These are phyloP conservation scores for Choricystis sp. DNA, from an alignment of 139 green algal genomes.

Conservation along the genomic window DNA sequence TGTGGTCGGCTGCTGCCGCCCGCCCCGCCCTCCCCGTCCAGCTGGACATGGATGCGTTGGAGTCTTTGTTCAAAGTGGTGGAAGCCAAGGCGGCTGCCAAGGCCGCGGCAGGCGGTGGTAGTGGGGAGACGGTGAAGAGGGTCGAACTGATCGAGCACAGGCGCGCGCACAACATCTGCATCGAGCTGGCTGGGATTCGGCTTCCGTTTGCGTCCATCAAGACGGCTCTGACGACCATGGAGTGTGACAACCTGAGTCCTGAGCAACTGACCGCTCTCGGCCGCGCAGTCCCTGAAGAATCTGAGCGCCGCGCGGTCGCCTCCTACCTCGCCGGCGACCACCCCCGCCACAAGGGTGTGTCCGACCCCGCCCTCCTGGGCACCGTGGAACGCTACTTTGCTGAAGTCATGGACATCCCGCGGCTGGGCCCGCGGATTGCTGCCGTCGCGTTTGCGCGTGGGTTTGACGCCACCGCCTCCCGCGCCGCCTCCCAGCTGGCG, in stretches of 20 bases:
- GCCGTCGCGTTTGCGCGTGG: conserved; percentile 45
- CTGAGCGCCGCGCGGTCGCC: conserved; percentile 36
- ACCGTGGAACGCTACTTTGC: conserved; percentile 64
- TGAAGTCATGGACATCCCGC: conserved; percentile 56
- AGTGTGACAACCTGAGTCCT: conserved; percentile 30
- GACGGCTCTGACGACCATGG: conserved; percentile 39
- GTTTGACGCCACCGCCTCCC: conserved; percentile 17
- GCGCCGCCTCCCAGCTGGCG: conserved; percentile 5
- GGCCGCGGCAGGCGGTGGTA: conserved; percentile 4
- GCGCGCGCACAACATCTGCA: conserved; percentile 69
- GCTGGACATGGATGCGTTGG: conserved; percentile 46
- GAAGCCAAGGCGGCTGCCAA: neutral
- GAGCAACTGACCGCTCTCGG: conserved; percentile 49
- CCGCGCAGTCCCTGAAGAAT: conserved; percentile 31
- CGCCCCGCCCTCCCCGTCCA: conserved; percentile 5
- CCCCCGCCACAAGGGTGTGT: conserved; percentile 27
- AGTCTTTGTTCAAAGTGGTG: conserved; percentile 35
- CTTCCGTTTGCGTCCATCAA: conserved; percentile 45
- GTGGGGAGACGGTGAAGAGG: conserved; percentile 22
- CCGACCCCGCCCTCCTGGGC: conserved; percentile 39
- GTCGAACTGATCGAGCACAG: conserved; percentile 63
- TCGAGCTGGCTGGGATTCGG: conserved; percentile 53
- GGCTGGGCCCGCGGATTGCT: conserved; percentile 43
- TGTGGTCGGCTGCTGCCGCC: neutral
- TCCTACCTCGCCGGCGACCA: conserved; percentile 39